Percentiles rank a stretch among this genome's conserved stretches.
Conservation (phyloP, 257 asterid genomes). For the Przewalskia tangutica region DNA sequence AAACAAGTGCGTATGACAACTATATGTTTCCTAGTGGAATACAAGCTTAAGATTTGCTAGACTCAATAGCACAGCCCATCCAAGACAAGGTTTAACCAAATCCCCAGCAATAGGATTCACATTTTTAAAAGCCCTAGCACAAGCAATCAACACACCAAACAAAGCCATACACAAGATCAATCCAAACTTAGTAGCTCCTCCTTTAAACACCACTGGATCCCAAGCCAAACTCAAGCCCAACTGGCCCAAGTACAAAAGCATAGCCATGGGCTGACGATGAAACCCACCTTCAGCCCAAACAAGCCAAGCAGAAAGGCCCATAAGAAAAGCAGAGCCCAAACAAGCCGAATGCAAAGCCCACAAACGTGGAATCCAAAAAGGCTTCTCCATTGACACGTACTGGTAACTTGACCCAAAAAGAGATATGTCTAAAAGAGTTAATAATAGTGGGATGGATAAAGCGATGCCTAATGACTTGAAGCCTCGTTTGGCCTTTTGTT, state of each 20-base stretch:
- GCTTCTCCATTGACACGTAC: constrained; percentile 46
- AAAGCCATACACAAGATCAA: constrained; percentile 46
- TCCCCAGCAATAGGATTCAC: constrained; percentile 77
- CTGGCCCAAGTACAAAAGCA: constrained; percentile 49
- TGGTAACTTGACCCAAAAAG: constrained; percentile 53
- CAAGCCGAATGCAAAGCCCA: constrained; percentile 79
- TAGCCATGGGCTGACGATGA: constrained; percentile 51
- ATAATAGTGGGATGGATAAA: constrained; percentile 44
- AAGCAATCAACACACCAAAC: constrained; percentile 51
- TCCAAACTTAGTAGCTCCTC: constrained; percentile 49
- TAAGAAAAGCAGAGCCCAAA: constrained; percentile 37
- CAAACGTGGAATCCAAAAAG: constrained; percentile 69
- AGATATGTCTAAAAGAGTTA: constrained; percentile 40
- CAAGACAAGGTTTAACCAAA: constrained; percentile 57
- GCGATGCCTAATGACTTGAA: constrained; percentile 59
- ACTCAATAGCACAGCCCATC: constrained; percentile 51
- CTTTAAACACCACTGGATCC: constrained; percentile 75
- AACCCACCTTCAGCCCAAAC: constrained; percentile 96
- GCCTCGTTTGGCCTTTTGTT: constrained; percentile 59
- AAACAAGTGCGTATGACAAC: background rate
- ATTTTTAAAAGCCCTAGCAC: constrained; percentile 34
- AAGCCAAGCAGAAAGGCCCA: constrained; percentile 85
- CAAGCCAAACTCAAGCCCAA: constrained; percentile 47
- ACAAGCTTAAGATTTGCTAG: constrained; percentile 49
- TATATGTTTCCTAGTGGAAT: constrained; percentile 6